Evolutionary conservation across 1,284 basidiomycete species (phyloP), one percentile per base, ranked within the genome.

Genomic region (Sporisorium iseilematis-ciliati): DNA sequence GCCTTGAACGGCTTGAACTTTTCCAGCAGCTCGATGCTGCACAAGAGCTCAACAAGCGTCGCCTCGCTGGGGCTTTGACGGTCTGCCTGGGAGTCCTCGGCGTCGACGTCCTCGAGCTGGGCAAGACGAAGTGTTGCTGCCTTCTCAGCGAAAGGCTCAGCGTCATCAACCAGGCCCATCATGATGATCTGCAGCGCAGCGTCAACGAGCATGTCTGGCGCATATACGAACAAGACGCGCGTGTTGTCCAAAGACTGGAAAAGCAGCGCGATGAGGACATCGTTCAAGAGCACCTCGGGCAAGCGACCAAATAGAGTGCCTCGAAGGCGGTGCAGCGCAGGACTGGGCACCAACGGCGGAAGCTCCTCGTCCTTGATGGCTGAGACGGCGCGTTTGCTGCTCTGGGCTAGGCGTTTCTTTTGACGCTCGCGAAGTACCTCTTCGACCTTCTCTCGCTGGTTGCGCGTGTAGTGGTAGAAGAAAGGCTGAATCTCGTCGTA

Each of bases 391-490:
- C 55, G 51, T 16, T 63, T 66, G 31, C 50, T 75, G 55, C 60
- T 71, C 35, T 50, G 57, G 23, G 59, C 60, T 4, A 76, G 38
- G 14, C 59, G 51, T 45, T 67, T 74, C 70, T 74, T 79, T 40
- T 74, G 57, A 8, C 69, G 52, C 20, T 40, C 50, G 23, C 65
- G 60, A 48, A 98, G 87, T 7, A 93, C 89, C 35, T 89, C 89
- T 79, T 96, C 94, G n/a, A 94, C 95, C 82, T 95, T 93, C 81
- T 97, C 94, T 46, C 95, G 90, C 83, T 95, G 92, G 86, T 99
- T 99, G 33, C 95, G 90, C 12, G 93, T 92, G 86, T 97, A 99
- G 83, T 98, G 95, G 84, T 92, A 93, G 88, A 96, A 98, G 87
- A 95, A 97, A 0, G 95, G 95, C 81, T 98, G 93, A 72, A 99